Evolutionary conservation across 352 stramenopile genomes (phyloP), one percentile per base, ranked within the genome.

Genomic region (Globisporangium yorkense): DNA sequence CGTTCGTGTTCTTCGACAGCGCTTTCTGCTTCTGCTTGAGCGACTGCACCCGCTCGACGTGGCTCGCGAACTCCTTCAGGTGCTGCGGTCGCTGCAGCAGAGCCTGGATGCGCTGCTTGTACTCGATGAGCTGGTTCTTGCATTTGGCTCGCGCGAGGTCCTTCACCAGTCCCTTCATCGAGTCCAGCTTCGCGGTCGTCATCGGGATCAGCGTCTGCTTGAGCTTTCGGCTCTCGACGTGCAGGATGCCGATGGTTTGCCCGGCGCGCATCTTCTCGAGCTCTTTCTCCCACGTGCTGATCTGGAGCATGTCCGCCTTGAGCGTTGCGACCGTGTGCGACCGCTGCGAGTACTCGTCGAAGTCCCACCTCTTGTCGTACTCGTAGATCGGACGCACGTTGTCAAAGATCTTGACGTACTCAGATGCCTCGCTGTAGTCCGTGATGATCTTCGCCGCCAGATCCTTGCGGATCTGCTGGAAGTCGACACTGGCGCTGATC

Each of bases 391-490:
- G 92, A 1, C 91, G 83, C 16, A 98, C 84, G 44, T 80, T 91
- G 62, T 97, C 87, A 67, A 98, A 97, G 53, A 89, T 93, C 54
- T 92, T 89, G 7, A 96, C 88, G 61, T 98, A 97, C 59, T 97
- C 87, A 29, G 82, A 68, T 4, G 85, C 90, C 49, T 96, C 84
- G 3, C 70, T 61, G 51, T 96, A 98, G 57, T 98, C 91, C 12
- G 61, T 87, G 16, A 70, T 71, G 55, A 97, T 87, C 59, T 97
- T 97, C 16, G 72, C 67, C 15, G 91, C 79, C 24, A 98, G 72
- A 6, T 90, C 71, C 18, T 75, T 75, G 16, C 80, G 79, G 29
- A 96, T 94, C 44, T 80, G 63, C 35, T 74, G 59, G 39, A 97
- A 98, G 13, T 86, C 70, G 15, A 70, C 63, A 53, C 77, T 94